These are phyloP conservation scores for Vitis rotundifolia DNA, from an alignment of 164 flowering plant genomes.

Conservation along the genomic window DNA sequence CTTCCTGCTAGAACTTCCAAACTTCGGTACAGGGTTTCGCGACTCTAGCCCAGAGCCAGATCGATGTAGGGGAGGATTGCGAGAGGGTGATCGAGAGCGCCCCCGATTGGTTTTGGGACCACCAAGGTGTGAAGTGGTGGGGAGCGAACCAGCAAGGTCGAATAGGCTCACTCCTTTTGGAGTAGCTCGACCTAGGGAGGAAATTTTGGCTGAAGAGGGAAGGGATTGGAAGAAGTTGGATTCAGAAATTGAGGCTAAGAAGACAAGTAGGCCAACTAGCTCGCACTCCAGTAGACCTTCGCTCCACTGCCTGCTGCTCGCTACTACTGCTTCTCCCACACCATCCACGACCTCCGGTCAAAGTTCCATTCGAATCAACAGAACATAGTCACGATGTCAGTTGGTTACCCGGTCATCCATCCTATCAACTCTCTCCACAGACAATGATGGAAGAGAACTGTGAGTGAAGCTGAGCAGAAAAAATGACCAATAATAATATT, in stretches of 20 bases:
- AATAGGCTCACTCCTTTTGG: conserved; percentile 81
- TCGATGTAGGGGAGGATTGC: conserved; percentile 38
- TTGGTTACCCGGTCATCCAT: no score
- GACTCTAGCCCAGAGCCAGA: conserved; percentile 44
- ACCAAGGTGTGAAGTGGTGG: conserved; percentile 29
- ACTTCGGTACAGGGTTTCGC: conserved; percentile 42
- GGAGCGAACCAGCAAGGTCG: conserved; percentile 37
- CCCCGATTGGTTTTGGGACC: conserved; percentile 57
- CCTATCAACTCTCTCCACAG: no score
- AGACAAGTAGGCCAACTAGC: conserved; percentile 70
- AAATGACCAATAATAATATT: no score
- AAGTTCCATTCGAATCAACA: no score
- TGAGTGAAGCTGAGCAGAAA: no score
- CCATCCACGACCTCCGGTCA: no score
- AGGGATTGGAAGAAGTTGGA: conserved; percentile 83
- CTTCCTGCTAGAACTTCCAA: conserved; percentile 33
- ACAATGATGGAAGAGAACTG: no score
- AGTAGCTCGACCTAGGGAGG: conserved; percentile 87
- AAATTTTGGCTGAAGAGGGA: conserved; percentile 86
- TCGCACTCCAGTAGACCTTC: conserved; percentile 83
- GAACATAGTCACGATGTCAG: no score
- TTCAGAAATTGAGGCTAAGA: conserved; percentile 63
- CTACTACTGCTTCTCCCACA: no score
- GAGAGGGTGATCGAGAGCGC: conserved; percentile 40
- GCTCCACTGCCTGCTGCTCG: no score